A percentile compares a stretch with the other conserved stretches of the same genome.
Evolutionary conservation across 106 monocot genomes (phyloP).

Genomic region (Allium sativum): DNA sequence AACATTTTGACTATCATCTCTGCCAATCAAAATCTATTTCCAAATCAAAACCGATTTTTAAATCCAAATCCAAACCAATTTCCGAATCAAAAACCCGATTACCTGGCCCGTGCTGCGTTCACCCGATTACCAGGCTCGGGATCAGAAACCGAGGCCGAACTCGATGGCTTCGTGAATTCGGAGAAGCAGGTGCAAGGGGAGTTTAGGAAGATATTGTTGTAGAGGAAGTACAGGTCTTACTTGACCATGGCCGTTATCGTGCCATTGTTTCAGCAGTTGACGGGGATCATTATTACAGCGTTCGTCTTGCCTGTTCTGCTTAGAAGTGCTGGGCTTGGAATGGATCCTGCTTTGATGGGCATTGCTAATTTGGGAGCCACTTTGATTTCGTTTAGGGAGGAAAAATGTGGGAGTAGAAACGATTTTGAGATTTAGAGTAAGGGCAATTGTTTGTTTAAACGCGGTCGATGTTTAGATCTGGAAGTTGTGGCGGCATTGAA

Average conservation of each 20-base stretch:
- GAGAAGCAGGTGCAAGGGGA: constrained; percentile 6
- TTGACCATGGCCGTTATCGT: constrained; percentile 28
- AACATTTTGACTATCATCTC: too few species aligned
- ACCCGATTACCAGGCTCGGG: constrained; percentile 19
- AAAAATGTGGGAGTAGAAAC: constrained; percentile 23
- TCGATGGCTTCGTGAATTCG: constrained; percentile 6
- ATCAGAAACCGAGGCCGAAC: constrained; percentile 22
- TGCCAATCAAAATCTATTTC: too few species aligned
- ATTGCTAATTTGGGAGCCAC: constrained; percentile 4
- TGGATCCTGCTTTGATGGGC: constrained; percentile 17
- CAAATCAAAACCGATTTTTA: too few species aligned
- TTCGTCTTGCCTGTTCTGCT: constrained; percentile 37
- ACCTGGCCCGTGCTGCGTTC: constrained; percentile 10
- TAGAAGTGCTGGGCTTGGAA: constrained; percentile 19
- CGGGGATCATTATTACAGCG: constrained; percentile 21
- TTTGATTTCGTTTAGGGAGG: neutral
- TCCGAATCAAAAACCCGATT: too few species aligned
- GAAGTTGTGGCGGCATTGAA: too few species aligned
- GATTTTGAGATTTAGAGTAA: constrained; percentile 26
- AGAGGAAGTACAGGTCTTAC: constrained; percentile 27
- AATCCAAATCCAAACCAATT: too few species aligned
- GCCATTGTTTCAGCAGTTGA: constrained; percentile 33
- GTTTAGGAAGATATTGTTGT: constrained; percentile 11
- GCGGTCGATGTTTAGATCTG: too few species aligned
- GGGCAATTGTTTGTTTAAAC: too few species aligned